phyloP scores from a whole-genome alignment of 345 rosid species.

The Citrus reticulata region DNA sequence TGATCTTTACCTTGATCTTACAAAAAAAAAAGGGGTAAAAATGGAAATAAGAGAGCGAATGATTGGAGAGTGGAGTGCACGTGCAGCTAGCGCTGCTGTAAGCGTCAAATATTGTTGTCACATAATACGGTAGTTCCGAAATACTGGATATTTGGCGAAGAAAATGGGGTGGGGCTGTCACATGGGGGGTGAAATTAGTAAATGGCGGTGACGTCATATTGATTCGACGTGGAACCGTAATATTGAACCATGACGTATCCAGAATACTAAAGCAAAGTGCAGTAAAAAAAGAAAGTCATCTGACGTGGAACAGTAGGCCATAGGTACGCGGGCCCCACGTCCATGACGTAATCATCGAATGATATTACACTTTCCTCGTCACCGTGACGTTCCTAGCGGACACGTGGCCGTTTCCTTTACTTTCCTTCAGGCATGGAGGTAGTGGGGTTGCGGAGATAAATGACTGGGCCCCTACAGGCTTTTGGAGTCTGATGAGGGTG shows the following conservation, averaged over 20 bases:
- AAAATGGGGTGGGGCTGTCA: slow-evolving; percentile 14
- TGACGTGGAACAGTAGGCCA: slow-evolving; percentile 15
- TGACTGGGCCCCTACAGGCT: not conserved
- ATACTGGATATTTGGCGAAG: slow-evolving; percentile 15
- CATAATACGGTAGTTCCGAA: slow-evolving; percentile 9
- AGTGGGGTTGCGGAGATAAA: not conserved
- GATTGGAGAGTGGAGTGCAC: slow-evolving; percentile 2
- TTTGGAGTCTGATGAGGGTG: not conserved
- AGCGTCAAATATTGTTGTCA: not conserved
- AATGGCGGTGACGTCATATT: slow-evolving; percentile 23
- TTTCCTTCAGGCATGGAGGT: slow-evolving; percentile 43
- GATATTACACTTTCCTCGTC: slow-evolving; percentile 30
- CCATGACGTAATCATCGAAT: slow-evolving; percentile 29
- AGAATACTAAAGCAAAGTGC: not conserved
- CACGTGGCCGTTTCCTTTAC: slow-evolving; percentile 28
- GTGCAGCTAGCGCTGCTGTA: not conserved
- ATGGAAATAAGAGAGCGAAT: not conserved
- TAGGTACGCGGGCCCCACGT: not conserved
- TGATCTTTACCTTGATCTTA: no score
- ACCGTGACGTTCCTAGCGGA: slow-evolving; percentile 26
- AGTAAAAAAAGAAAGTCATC: not conserved
- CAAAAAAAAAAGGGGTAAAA: no score
- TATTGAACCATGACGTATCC: slow-evolving; percentile 18
- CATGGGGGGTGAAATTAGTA: slow-evolving; percentile 15
- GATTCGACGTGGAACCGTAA: slow-evolving; percentile 16